A percentile compares a stretch with the other conserved stretches of the same genome.
phyloP scores from a whole-genome alignment of 345 rosid genomes.

The Theobroma cacao region DNA sequence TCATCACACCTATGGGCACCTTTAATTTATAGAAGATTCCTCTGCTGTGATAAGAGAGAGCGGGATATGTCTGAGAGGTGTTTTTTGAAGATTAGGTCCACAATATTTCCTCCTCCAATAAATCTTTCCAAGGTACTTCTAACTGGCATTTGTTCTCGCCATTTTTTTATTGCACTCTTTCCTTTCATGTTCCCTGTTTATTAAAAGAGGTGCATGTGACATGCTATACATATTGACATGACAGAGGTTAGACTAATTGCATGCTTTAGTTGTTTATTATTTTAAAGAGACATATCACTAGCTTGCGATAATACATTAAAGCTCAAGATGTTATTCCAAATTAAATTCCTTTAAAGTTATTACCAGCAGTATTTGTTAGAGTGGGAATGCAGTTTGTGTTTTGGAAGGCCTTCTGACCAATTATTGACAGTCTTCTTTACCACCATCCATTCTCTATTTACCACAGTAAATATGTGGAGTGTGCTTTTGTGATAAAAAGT shows the following conservation, averaged over 20 bases:
- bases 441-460: not conserved
- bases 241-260: not conserved
- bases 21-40: slow-evolving; percentile 51
- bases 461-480: not conserved
- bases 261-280: not conserved
- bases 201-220: not conserved
- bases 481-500: not conserved
- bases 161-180: not conserved
- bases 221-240: not conserved
- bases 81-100: slow-evolving; percentile 38
- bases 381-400: not conserved
- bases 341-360: not conserved
- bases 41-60: slow-evolving; percentile 54
- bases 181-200: not conserved
- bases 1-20: slow-evolving; percentile 53
- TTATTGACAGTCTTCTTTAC: not conserved
- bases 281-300: not conserved
- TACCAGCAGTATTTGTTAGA: not conserved
- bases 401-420: not conserved
- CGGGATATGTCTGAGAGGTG: slow-evolving; percentile 54
- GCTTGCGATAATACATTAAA: not conserved
- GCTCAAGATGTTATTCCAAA: not conserved
- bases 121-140: slow-evolving; percentile 44
- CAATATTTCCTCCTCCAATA: slow-evolving; percentile 42
- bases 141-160: not conserved